These are phyloP conservation scores for Wickerhamiella dianesei DNA, from an alignment of 805 yeast species.

Conservation along the genomic window DNA sequence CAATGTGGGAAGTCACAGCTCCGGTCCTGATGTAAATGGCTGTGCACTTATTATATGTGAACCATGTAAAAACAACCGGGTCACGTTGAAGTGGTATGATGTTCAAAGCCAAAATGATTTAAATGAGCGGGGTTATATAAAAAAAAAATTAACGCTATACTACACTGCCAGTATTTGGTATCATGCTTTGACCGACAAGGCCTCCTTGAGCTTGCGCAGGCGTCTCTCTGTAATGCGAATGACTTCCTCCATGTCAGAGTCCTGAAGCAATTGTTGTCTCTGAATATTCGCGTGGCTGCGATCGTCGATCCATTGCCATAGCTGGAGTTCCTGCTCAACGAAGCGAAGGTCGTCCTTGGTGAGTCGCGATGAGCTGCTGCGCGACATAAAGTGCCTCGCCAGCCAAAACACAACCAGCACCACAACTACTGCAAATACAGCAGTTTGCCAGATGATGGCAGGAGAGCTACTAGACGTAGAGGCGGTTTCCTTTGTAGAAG, in stretches of 20 bases:
- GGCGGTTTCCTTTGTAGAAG: background rate
- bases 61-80: no score
- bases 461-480: background rate
- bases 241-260: constrained; percentile 15
- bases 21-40: no score
- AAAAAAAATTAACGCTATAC: no score
- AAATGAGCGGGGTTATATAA: no score
- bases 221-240: constrained; percentile 16
- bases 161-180: no score
- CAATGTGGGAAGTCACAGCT: no score
- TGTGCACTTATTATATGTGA: no score
- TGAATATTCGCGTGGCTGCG: constrained; percentile 22
- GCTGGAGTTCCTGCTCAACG: constrained; percentile 39
- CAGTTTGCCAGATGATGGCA: background rate
- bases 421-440: constrained; percentile 6
- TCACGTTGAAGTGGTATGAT: no score
- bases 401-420: constrained; percentile 9
- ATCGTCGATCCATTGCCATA: constrained; percentile 64
- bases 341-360: constrained; percentile 19
- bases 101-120: no score
- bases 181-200: background rate
- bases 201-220: constrained; percentile 14
- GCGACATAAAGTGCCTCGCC: constrained; percentile 3
- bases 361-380: constrained; percentile 13
- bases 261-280: constrained; percentile 15